These are phyloP conservation scores for Rauvolfia tetraphylla DNA, from an alignment of 257 asterid genomes.

Conservation along the genomic window DNA sequence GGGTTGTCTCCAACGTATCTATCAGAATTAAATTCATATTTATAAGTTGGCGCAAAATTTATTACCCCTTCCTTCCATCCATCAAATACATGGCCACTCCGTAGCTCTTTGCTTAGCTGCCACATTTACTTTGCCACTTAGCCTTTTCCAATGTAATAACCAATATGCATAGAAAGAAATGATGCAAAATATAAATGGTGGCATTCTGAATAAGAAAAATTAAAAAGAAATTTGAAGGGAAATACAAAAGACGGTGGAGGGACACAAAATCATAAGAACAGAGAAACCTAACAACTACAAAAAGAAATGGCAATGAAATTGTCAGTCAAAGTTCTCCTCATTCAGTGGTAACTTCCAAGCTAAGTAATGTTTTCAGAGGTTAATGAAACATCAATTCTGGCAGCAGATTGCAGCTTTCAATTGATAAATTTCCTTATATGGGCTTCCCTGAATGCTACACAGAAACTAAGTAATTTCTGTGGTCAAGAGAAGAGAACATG, in stretches of 20 bases:
- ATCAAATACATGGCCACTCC: slow-evolving; percentile 68
- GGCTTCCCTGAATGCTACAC: too few relatives aligned
- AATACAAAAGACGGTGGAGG: neutral
- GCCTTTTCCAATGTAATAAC: neutral
- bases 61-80: slow-evolving; percentile 93
- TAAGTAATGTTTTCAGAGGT: neutral
- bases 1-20: slow-evolving; percentile 58
- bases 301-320: too few relatives aligned
- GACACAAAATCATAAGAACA: neutral
- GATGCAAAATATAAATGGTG: neutral
- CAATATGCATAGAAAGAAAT: neutral
- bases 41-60: slow-evolving; percentile 89
- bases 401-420: neutral
- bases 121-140: slow-evolving; percentile 16
- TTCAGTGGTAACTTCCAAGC: neutral
- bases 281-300: neutral
- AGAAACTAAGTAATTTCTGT: neutral
- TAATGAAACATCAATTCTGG: neutral
- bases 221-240: neutral
- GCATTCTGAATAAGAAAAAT: neutral
- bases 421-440: neutral
- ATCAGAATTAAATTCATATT: slow-evolving; percentile 71
- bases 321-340: neutral
- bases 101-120: slow-evolving; percentile 73
- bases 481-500: too few relatives aligned